Conservation (phyloP, 106 monocot species). For the Vanilla planifolia region DNA sequence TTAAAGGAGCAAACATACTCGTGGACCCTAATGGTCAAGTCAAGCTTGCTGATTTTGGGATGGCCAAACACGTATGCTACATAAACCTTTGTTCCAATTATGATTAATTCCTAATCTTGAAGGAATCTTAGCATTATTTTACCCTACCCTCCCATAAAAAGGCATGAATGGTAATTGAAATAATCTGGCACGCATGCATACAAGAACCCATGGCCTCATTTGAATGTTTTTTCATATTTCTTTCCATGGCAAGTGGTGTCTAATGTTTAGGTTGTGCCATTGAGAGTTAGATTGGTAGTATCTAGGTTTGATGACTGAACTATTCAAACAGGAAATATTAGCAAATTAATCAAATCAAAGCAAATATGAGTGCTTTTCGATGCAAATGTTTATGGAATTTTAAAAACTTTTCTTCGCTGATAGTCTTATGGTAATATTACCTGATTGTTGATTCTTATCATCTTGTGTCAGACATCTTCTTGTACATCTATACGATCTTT, state of each 20-base stretch:
- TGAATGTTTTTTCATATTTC: no score
- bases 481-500: slow-evolving; percentile 64
- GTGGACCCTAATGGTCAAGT: slow-evolving; percentile 77
- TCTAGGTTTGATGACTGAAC: background rate
- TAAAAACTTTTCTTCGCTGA: background rate
- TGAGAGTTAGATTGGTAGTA: background rate
- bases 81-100: background rate
- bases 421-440: background rate
- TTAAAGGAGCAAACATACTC: slow-evolving; percentile 95
- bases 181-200: no score
- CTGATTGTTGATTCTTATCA: slow-evolving; percentile 1
- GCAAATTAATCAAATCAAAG: background rate
- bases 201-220: no score
- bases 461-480: slow-evolving; percentile 49
- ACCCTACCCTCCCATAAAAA: no score
- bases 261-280: background rate
- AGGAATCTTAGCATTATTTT: background rate
- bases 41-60: slow-evolving; percentile 95
- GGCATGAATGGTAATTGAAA: no score
- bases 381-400: background rate
- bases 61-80: slow-evolving; percentile 87
- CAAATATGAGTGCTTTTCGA: background rate
- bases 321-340: background rate
- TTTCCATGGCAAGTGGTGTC: no score
- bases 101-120: background rate